A percentile compares a stretch with the other conserved stretches of the same genome.
Evolutionary conservation across 164 flowering plant species (phyloP).

Genomic region (Macadamia integrifolia): DNA sequence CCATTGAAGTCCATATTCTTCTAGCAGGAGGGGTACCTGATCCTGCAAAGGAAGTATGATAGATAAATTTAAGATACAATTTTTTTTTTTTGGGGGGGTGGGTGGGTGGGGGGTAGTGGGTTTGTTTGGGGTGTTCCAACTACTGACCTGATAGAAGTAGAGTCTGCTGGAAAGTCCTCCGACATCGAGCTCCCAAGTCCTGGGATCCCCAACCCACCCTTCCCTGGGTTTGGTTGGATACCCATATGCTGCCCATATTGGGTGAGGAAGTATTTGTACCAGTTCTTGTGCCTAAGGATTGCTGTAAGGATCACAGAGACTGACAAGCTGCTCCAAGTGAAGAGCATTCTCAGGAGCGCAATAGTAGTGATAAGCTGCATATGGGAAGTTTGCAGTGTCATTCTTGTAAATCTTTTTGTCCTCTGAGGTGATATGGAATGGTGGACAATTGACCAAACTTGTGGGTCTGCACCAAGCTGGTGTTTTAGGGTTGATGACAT

Average conservation of each 20-base stretch:
- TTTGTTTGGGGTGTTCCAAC: background rate
- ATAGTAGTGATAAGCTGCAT: slow-evolving; percentile 70
- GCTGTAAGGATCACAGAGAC: slow-evolving; percentile 81
- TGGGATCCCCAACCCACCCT: slow-evolving; percentile 68
- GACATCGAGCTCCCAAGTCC: slow-evolving; percentile 76
- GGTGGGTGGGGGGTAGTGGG: too few species aligned
- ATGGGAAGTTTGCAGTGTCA: slow-evolving; percentile 61
- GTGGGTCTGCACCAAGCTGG: slow-evolving; percentile 57
- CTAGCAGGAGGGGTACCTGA: slow-evolving; percentile 65
- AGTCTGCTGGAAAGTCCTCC: slow-evolving; percentile 61
- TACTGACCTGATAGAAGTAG: slow-evolving; percentile 76
- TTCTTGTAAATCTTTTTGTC: slow-evolving; percentile 44
- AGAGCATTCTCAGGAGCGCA: slow-evolving; percentile 71
- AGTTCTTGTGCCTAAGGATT: slow-evolving; percentile 84
- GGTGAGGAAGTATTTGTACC: slow-evolving; percentile 72
- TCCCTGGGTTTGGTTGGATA: slow-evolving; percentile 63
- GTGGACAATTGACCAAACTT: slow-evolving; percentile 47
- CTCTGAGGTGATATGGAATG: slow-evolving; percentile 53
- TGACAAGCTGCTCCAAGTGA: slow-evolving; percentile 40
- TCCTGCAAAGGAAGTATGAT: slow-evolving; percentile 37
- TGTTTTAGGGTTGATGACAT: slow-evolving; percentile 75
- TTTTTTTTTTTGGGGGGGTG: background rate
- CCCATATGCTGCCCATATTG: slow-evolving; percentile 69
- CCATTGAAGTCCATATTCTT: slow-evolving; percentile 64
- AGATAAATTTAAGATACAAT: background rate